A percentile compares a stretch with the other conserved stretches of the same genome.
phyloP scores from a whole-genome alignment of 768 basidiomycete species.

The Amanita inopinata region DNA sequence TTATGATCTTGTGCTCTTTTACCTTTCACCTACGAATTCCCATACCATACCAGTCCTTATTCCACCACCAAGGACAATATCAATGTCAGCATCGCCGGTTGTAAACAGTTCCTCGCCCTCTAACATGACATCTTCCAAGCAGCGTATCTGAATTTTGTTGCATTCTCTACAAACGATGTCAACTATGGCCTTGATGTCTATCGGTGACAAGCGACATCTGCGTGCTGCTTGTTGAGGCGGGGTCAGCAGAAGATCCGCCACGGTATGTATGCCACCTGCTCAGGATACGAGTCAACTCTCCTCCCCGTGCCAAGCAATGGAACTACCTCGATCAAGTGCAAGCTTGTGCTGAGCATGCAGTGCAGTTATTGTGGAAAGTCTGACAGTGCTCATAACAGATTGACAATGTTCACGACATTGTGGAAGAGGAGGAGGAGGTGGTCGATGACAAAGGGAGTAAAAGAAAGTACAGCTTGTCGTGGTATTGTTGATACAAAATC shows the following conservation, averaged over 20 bases:
- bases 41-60: constrained; percentile 72
- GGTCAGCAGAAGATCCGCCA: constrained; percentile 41
- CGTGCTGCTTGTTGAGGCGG: constrained; percentile 43
- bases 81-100: constrained; percentile 66
- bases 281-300: background rate
- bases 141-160: constrained; percentile 26
- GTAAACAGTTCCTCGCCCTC: constrained; percentile 44
- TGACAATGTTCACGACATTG: too few species aligned
- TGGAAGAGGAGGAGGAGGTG: too few species aligned
- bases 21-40: constrained; percentile 90
- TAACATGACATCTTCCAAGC: constrained; percentile 29
- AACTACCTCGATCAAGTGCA: constrained; percentile 24
- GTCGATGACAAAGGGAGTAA: background rate
- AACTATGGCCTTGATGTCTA: constrained; percentile 42
- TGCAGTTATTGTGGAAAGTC: background rate
- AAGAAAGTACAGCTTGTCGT: background rate
- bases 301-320: background rate
- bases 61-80: constrained; percentile 69
- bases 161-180: constrained; percentile 34
- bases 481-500: background rate
- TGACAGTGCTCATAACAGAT: constrained; percentile 1
- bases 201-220: constrained; percentile 40
- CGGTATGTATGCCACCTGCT: constrained; percentile 38
- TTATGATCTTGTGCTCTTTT: constrained; percentile 12
- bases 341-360: constrained; percentile 14